These are phyloP conservation scores for Corylus heterophylla DNA, from an alignment of 306 rosid genomes.

Conservation along the genomic window DNA sequence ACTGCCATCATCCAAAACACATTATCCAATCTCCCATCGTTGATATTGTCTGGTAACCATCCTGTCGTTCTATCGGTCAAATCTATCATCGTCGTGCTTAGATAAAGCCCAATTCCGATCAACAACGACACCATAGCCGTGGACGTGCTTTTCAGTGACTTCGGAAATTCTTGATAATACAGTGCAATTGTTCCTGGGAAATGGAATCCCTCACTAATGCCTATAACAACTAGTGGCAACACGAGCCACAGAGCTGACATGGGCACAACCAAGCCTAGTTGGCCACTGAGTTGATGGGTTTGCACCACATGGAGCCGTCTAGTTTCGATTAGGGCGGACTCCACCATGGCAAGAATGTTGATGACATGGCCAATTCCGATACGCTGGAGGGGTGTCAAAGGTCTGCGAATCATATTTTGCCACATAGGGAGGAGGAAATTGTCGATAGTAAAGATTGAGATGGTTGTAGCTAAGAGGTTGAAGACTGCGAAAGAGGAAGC, in stretches of 20 bases:
- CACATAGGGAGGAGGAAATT: constrained; percentile 6
- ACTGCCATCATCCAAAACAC: constrained; percentile 26
- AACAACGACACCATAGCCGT: constrained; percentile 32
- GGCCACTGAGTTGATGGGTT: background rate
- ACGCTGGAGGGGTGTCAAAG: constrained; percentile 27
- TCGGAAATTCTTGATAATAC: constrained; percentile 30
- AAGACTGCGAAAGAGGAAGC: constrained; percentile 25
- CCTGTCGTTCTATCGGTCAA: constrained; percentile 10
- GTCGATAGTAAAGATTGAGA: constrained; percentile 29
- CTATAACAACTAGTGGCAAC: background rate
- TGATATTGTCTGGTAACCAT: constrained; percentile 34
- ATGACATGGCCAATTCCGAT: constrained; percentile 30
- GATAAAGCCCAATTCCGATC: constrained; percentile 31
- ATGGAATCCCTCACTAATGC: constrained; percentile 31
- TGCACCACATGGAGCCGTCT: constrained; percentile 15
- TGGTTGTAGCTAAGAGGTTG: constrained; percentile 30
- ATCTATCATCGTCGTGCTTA: constrained; percentile 21
- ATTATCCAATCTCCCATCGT: constrained; percentile 31
- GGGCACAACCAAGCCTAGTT: constrained; percentile 15
- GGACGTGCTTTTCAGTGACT: constrained; percentile 32
- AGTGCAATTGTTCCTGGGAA: constrained; percentile 24
- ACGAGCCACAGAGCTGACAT: constrained; percentile 38
- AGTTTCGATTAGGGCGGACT: constrained; percentile 30
- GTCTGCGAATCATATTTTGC: background rate
- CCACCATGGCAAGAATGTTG: constrained; percentile 5